These are phyloP conservation scores for Diospyros lotus DNA, from an alignment of 148 eudicot genomes.

Conservation along the genomic window DNA sequence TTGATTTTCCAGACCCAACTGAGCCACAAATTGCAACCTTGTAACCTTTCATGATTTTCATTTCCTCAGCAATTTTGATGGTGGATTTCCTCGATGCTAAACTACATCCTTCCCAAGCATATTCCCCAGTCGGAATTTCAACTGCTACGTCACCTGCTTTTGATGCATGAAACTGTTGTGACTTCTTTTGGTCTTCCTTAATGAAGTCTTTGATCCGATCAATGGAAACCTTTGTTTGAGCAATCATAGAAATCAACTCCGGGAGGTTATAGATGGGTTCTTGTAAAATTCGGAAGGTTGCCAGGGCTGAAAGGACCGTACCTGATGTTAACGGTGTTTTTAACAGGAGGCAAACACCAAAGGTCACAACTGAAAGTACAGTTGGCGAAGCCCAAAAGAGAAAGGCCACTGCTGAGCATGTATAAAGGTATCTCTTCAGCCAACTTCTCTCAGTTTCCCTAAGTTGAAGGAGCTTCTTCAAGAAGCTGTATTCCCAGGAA, in stretches of 20 bases:
- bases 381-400: slow-evolving; percentile 95
- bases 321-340: slow-evolving; percentile 72
- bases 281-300: slow-evolving; percentile 85
- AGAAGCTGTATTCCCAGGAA: slow-evolving; percentile 73
- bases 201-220: slow-evolving; percentile 60
- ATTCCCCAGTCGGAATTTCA: slow-evolving; percentile 66
- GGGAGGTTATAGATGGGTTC: slow-evolving; percentile 90
- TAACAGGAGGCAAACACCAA: slow-evolving; percentile 66
- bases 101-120: slow-evolving; percentile 56
- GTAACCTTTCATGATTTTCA: slow-evolving; percentile 50
- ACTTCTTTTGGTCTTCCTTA: slow-evolving; percentile 40
- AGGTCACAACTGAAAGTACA: slow-evolving; percentile 74
- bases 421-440: slow-evolving; percentile 73
- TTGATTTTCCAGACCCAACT: slow-evolving; percentile 90
- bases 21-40: slow-evolving; percentile 92
- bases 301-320: slow-evolving; percentile 82
- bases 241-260: slow-evolving; percentile 70
- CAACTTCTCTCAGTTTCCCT: slow-evolving; percentile 65
- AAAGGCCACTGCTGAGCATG: slow-evolving; percentile 75
- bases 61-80: slow-evolving; percentile 43
- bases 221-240: slow-evolving; percentile 80
- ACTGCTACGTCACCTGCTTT: slow-evolving; percentile 33
- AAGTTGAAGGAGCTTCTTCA: slow-evolving; percentile 47
- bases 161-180: slow-evolving; percentile 23
- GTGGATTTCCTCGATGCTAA: slow-evolving; percentile 32